A percentile compares a stretch with the other conserved stretches of the same genome.
Conservation (phyloP, 495 filamentous ascomycete species). For the Hypoxylon fragiforme region DNA sequence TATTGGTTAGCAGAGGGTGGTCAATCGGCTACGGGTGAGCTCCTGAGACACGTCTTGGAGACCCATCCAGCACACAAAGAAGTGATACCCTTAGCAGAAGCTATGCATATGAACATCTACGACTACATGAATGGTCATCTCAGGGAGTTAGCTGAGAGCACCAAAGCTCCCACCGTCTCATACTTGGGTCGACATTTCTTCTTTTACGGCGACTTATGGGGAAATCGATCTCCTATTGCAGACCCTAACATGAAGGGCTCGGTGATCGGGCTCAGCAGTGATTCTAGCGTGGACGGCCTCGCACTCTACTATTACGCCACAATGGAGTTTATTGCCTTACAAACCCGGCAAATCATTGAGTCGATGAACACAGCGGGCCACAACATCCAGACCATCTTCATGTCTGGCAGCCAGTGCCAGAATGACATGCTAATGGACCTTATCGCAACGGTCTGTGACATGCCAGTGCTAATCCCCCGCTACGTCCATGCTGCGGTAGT, state of each 20-base stretch:
- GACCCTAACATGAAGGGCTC: conserved; percentile 90
- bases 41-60: conserved; percentile 90
- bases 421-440: conserved; percentile 89
- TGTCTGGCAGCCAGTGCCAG: conserved; percentile 97
- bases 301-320: conserved; percentile 91
- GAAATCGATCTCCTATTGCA: conserved; percentile 91
- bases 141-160: conserved; percentile 67
- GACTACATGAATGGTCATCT: conserved; percentile 92
- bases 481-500: conserved; percentile 97
- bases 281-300: conserved; percentile 81
- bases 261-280: conserved; percentile 80
- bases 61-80: conserved; percentile 87
- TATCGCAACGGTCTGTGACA: conserved; percentile 84
- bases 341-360: conserved; percentile 93
- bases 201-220: conserved; percentile 98
- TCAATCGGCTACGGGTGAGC: conserved; percentile 91
- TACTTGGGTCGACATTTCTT: conserved; percentile 91
- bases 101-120: conserved; percentile 82
- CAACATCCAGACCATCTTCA: conserved; percentile 87
- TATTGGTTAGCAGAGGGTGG: conserved; percentile 98
- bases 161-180: conserved; percentile 72
- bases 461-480: conserved; percentile 87
- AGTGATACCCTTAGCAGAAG: conserved; percentile 72
- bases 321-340: conserved; percentile 95
- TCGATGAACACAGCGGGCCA: conserved; percentile 88